Conservation (phyloP, 768 basidiomycete genomes). For the Rhizopogon roseolus region DNA sequence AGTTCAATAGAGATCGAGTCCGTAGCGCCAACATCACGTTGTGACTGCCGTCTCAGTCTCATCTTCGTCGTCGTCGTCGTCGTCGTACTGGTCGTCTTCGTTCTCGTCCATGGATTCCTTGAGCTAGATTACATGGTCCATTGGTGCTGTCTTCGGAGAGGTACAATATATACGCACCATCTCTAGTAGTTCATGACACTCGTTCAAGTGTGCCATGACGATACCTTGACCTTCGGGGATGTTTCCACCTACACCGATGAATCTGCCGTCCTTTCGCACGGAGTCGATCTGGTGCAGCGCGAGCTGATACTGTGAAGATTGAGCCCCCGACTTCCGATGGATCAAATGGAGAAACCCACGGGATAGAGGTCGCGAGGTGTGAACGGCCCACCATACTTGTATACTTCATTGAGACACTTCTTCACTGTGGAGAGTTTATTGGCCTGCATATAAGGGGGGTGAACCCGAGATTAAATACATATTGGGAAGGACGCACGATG, state of each 20-base stretch:
- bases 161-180: conserved; percentile 53
- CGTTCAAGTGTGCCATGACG: conserved; percentile 91
- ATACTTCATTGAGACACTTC: conserved; percentile 93
- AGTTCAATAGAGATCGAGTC: neutral
- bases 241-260: conserved; percentile 79
- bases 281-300: conserved; percentile 94
- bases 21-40: neutral
- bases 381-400: conserved; percentile 93
- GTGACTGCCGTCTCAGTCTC: conserved; percentile 9
- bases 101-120: conserved; percentile 82
- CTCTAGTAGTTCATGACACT: conserved; percentile 93
- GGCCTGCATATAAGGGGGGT: conserved; percentile 45
- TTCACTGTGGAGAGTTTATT: conserved; percentile 96
- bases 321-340: conserved; percentile 5
- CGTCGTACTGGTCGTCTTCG: conserved; percentile 49
- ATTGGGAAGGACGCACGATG: conserved; percentile 48
- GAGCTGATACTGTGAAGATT: conserved; percentile 70
- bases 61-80: conserved; percentile 31
- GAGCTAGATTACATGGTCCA: conserved; percentile 39
- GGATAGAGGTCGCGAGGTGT: conserved; percentile 91
- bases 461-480: neutral
- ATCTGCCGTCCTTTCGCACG: conserved; percentile 89
- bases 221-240: conserved; percentile 97
- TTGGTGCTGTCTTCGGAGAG: neutral
- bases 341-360: conserved; percentile 39